phyloP scores from a whole-genome alignment of 2,329 filamentous ascomycete species.

The Alternaria ventricosa region DNA sequence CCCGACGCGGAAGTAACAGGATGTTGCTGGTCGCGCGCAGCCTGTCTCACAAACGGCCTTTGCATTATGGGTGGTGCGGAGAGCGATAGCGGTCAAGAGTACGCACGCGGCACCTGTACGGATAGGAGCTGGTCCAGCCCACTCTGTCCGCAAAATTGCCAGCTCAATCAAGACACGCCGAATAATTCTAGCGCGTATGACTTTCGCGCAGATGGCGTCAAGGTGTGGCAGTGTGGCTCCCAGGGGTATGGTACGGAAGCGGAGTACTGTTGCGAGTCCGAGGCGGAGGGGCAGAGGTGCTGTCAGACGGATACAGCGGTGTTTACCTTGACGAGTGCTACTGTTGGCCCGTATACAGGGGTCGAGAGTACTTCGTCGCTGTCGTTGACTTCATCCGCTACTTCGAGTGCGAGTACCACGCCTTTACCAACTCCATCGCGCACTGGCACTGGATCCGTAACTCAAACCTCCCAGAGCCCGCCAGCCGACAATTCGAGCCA shows the following conservation, averaged over 20 bases:
- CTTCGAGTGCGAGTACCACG: not conserved
- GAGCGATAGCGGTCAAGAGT: not conserved
- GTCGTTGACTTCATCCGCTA: not conserved
- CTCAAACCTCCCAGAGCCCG: not conserved
- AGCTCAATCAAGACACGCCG: not conserved
- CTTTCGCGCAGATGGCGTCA: accelerated
- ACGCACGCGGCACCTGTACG: not conserved
- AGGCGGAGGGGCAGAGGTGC: not conserved
- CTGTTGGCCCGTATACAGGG: not conserved
- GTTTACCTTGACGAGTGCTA: not conserved
- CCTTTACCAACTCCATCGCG: not conserved
- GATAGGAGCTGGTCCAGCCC: not conserved
- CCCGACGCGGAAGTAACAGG: not conserved
- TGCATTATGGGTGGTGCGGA: not conserved
- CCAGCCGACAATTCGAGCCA: not conserved
- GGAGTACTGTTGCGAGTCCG: not conserved
- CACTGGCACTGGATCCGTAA: not conserved
- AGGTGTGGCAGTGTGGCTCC: not conserved
- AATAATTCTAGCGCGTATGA: not conserved
- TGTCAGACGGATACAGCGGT: not conserved
- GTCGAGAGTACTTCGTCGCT: not conserved
- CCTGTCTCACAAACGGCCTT: not conserved
- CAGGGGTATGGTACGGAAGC: not conserved
- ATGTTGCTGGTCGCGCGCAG: not conserved
- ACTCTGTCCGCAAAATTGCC: not conserved